phyloP scores from a whole-genome alignment of 2,329 filamentous ascomycete species.

The Plenodomus biglobosus region DNA sequence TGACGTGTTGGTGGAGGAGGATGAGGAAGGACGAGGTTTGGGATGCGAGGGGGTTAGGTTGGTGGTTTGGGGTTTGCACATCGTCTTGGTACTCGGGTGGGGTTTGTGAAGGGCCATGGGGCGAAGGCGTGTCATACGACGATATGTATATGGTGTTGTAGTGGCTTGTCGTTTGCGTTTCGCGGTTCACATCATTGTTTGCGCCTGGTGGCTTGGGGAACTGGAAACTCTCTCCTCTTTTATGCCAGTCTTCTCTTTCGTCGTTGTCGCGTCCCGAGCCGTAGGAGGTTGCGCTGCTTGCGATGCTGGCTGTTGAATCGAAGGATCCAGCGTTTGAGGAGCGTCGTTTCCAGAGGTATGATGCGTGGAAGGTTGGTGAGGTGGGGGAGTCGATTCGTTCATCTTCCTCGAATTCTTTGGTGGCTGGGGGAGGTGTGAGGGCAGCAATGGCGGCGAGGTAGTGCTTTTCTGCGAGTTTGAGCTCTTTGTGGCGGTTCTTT shows the following conservation, averaged over 20 bases:
- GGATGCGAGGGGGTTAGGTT: slow-evolving; percentile 15
- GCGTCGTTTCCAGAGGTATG: slow-evolving; percentile 11
- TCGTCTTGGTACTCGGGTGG: no score
- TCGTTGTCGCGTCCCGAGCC: slow-evolving; percentile 13
- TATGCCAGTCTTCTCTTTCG: slow-evolving; percentile 4
- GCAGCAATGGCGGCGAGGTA: slow-evolving; percentile 35
- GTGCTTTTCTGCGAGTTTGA: slow-evolving; percentile 40
- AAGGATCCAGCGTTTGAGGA: slow-evolving; percentile 24
- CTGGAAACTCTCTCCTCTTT: neutral
- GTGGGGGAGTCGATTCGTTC: slow-evolving; percentile 20
- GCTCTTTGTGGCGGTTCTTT: slow-evolving; percentile 31
- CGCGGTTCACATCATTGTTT: neutral
- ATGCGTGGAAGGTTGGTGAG: slow-evolving; percentile 19
- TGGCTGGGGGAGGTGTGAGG: slow-evolving; percentile 16
- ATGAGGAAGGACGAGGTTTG: slow-evolving; percentile 29
- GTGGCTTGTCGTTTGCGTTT: neutral
- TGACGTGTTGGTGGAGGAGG: slow-evolving; percentile 35
- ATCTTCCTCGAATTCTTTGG: slow-evolving; percentile 10
- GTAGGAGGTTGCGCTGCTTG: slow-evolving; percentile 28
- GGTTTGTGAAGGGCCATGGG: neutral
- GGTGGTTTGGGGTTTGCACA: neutral
- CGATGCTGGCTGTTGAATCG: slow-evolving; percentile 19
- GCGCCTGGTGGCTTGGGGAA: slow-evolving; percentile 5
- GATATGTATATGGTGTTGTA: neutral
- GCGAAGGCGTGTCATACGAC: neutral